Conservation (phyloP, 495 filamentous ascomycete species). For the Aspergillus bridgeri region DNA sequence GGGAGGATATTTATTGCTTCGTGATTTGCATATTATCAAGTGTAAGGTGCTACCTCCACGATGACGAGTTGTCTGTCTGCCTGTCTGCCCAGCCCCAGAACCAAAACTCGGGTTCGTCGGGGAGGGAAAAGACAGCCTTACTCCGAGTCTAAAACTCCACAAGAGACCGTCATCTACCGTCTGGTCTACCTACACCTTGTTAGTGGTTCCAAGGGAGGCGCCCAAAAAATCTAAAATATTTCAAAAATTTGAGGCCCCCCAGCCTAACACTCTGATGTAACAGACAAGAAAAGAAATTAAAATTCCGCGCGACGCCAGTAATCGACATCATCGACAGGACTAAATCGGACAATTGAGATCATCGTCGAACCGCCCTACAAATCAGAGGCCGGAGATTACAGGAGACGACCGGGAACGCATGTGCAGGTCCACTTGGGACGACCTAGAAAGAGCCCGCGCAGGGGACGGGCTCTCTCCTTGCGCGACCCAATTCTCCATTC, state of each 20-base stretch:
- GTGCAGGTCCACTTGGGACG: constrained; percentile 16
- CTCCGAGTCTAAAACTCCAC: background rate
- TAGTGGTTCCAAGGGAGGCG: background rate
- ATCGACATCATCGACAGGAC: constrained; percentile 20
- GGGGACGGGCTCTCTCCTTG: background rate
- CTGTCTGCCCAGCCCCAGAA: background rate
- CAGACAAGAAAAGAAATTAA: background rate
- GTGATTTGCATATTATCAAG: no score
- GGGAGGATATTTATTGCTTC: no score
- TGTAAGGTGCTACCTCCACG: no score
- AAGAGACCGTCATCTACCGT: background rate
- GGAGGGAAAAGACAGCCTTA: background rate
- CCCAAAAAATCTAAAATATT: background rate
- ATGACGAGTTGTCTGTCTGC: no score
- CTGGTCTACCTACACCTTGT: background rate
- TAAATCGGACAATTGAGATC: constrained; percentile 31
- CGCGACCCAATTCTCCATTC: background rate
- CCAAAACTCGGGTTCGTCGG: background rate
- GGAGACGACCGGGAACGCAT: constrained; percentile 23
- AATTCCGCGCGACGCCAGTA: constrained; percentile 2
- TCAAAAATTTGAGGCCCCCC: background rate
- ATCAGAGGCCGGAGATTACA: constrained; percentile 28
- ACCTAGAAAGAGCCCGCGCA: constrained; percentile 1
- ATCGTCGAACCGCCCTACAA: constrained; percentile 24
- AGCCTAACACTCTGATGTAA: no score